phyloP scores from a whole-genome alignment of 2,329 filamentous ascomycete genomes.

The Microsporum ferrugineum region DNA sequence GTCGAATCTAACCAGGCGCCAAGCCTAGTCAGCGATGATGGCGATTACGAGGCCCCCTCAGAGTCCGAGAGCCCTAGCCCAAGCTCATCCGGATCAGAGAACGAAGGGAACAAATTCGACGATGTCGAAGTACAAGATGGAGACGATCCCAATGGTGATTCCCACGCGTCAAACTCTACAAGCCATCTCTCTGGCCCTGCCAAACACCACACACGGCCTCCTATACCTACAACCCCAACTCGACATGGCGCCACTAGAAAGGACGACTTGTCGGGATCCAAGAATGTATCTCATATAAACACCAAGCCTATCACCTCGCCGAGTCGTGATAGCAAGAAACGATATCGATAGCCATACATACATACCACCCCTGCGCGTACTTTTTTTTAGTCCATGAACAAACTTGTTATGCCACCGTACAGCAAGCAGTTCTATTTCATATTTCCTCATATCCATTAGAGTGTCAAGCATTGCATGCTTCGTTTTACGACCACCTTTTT shows the following conservation, averaged over 20 bases:
- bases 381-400: neutral
- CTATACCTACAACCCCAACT: slow-evolving; percentile 24
- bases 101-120: slow-evolving; percentile 41
- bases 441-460: neutral
- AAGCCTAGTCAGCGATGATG: slow-evolving; percentile 66
- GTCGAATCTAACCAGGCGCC: slow-evolving; percentile 64
- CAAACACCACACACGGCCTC: slow-evolving; percentile 19
- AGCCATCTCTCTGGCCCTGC: slow-evolving; percentile 27
- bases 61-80: slow-evolving; percentile 49
- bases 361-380: too few relatives aligned
- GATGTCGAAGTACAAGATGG: slow-evolving; percentile 38
- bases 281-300: slow-evolving; percentile 11
- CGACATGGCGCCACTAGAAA: slow-evolving; percentile 19
- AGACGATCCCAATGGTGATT: slow-evolving; percentile 25
- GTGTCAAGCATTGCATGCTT: neutral
- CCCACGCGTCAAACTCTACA: slow-evolving; percentile 22
- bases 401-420: too few relatives aligned
- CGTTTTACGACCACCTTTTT: neutral
- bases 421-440: neutral
- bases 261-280: slow-evolving; percentile 20
- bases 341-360: neutral
- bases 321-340: neutral
- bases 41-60: slow-evolving; percentile 56
- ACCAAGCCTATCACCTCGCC: neutral
- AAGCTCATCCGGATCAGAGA: slow-evolving; percentile 38